These are phyloP conservation scores for Phaeoacremonium minimum DNA, from an alignment of 2,329 filamentous ascomycete species.

Conservation along the genomic window DNA sequence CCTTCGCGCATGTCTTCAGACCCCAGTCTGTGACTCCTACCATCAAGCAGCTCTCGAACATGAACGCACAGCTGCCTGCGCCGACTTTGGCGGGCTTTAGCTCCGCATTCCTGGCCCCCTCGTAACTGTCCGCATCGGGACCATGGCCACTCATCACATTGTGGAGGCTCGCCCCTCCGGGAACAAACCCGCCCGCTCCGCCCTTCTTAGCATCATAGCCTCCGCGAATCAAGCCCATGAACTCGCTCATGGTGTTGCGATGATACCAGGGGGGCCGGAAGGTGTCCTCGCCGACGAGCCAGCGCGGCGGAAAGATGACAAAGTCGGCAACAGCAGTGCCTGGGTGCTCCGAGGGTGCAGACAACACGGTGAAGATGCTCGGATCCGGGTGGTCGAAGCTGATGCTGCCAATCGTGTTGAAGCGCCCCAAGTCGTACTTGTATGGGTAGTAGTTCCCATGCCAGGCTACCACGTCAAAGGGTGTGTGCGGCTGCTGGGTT, in stretches of 20 bases:
- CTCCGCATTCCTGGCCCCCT: slow-evolving; percentile 51
- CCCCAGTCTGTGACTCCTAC: slow-evolving; percentile 71
- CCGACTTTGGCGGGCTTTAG: slow-evolving; percentile 55
- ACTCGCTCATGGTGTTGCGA: slow-evolving; percentile 63
- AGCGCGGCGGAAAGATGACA: slow-evolving; percentile 68
- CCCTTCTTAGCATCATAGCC: slow-evolving; percentile 60
- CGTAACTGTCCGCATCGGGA: slow-evolving; percentile 52
- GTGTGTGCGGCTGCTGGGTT: slow-evolving; percentile 63
- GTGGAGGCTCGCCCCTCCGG: slow-evolving; percentile 59
- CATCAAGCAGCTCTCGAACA: slow-evolving; percentile 68
- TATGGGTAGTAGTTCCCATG: slow-evolving; percentile 77
- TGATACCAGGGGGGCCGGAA: slow-evolving; percentile 73
- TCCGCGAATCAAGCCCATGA: slow-evolving; percentile 56
- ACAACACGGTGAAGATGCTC: slow-evolving; percentile 70
- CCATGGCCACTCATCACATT: slow-evolving; percentile 69
- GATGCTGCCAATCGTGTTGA: slow-evolving; percentile 69
- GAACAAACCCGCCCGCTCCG: slow-evolving; percentile 47
- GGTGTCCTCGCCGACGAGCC: slow-evolving; percentile 65
- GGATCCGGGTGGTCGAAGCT: slow-evolving; percentile 77
- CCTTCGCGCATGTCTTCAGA: slow-evolving; percentile 51
- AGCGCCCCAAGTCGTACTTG: slow-evolving; percentile 77
- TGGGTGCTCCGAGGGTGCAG: slow-evolving; percentile 54
- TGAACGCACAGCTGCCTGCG: slow-evolving; percentile 59
- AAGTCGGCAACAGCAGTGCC: slow-evolving; percentile 68
- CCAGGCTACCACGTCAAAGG: slow-evolving; percentile 78